phyloP scores from a whole-genome alignment of 2,329 filamentous ascomycete species.

The Uncinocarpus reesii region DNA sequence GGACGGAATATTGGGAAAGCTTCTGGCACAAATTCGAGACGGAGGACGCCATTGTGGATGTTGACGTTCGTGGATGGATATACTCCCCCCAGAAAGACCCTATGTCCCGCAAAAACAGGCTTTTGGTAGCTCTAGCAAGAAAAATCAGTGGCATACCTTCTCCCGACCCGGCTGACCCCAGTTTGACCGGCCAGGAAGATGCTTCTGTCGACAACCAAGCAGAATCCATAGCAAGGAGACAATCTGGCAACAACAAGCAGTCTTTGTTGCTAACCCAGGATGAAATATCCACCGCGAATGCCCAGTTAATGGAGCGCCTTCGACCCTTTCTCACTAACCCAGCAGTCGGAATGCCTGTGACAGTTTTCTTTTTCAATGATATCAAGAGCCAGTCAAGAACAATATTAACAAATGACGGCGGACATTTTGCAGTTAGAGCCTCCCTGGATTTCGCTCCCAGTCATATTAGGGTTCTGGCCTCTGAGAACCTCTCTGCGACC shows the following conservation, averaged over 20 bases:
- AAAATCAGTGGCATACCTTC: slow-evolving; percentile 78
- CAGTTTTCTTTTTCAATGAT: slow-evolving; percentile 91
- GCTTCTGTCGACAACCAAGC: slow-evolving; percentile 65
- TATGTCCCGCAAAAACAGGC: slow-evolving; percentile 74
- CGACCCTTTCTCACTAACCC: slow-evolving; percentile 85
- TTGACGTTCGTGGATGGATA: slow-evolving; percentile 92
- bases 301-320: slow-evolving; percentile 75
- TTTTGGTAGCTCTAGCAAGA: slow-evolving; percentile 75
- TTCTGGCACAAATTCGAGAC: slow-evolving; percentile 74
- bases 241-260: slow-evolving; percentile 49
- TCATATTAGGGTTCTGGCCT: slow-evolving; percentile 75
- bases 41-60: slow-evolving; percentile 76
- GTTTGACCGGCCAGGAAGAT: slow-evolving; percentile 45
- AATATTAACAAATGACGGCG: slow-evolving; percentile 73
- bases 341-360: slow-evolving; percentile 65
- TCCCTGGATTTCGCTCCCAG: slow-evolving; percentile 84
- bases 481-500: slow-evolving; percentile 70
- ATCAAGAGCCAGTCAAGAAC: slow-evolving; percentile 70
- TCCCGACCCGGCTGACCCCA: slow-evolving; percentile 42
- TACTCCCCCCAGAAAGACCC: slow-evolving; percentile 77
- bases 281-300: slow-evolving; percentile 70
- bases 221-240: slow-evolving; percentile 61
- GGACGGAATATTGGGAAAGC: slow-evolving; percentile 64
- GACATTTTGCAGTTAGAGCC: slow-evolving; percentile 74
- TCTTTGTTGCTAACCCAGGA: slow-evolving; percentile 55